Evolutionary conservation across 78 protist species (phyloP), one percentile per base, ranked within the genome.

Genomic region (Dictyostelium firmibasis): DNA sequence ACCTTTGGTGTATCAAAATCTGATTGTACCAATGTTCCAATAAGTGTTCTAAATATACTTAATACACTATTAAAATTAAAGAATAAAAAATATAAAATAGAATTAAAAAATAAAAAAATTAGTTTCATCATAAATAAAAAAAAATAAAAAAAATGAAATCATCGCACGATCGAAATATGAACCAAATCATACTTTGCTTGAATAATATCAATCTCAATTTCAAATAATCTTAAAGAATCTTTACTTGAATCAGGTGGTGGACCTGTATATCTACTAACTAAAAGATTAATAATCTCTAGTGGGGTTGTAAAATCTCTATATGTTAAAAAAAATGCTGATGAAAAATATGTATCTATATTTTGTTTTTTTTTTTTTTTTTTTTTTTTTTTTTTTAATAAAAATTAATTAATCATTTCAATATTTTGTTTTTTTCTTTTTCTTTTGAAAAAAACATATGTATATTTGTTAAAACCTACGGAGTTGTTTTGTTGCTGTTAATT

Each of bases 271-370:
- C 94, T 89, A 64, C 36, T 20, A 18, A 41, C 31, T 23, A 89
- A 67, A 9, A 89, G 36, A 31, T 70, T 50, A 27, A 89, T 29
- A 9, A 89, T 33, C 57, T 89, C 87, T 11, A 89, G 33, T 70
- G 94, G 94, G 72, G 88, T 78, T 50, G 94, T 89, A 81, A 81
- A 89, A 81, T 89, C 94, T 81, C 76, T 89, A 81, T 62, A 89
- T 44, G 94, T 89, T 89, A 89, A 47, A 53, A 89, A 81, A 57
- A 89, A 89, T 25, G 94, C 87, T 69, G 94, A 89, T 33, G 74
- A 50, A 81, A 81, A 89, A 47, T 81, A 89, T 16, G 60, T 60
- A 25, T 89, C 94, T 88, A 78, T 27, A 57, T 53, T 38, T 38
- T 2, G 0, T 44, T 44, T 74, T 36, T 2, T 36, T 31, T 25